Evolutionary conservation across 108 stramenopile species (phyloP), one percentile per base, ranked within the genome.

Genomic region (Fistulifera pelliculosa): DNA sequence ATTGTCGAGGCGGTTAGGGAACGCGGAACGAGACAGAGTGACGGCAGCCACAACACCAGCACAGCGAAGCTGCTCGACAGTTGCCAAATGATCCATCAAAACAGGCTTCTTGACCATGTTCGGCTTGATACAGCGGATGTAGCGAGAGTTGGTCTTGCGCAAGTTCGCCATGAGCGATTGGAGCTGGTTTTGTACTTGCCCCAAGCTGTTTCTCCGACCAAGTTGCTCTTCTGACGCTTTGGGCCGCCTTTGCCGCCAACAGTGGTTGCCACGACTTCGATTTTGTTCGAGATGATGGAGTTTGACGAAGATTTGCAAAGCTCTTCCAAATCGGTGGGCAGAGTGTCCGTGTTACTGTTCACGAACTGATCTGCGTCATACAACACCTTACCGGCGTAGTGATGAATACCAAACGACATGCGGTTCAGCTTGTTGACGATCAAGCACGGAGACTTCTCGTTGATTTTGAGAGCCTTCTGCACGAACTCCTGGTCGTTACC

Each of bases 21-120:
- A 98, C 23, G 89, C 93, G 40, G 90, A 90, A 35, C 97, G 76
- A 24, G 89, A 78, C 12, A 98, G 81, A 22, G 82, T 77, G 6
- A 88, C 83, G 11, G 95, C 95, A 57, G 94, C 95, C 38, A 96
- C 73, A 22, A 98, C 91, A 54, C 97, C 95, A 10, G 90, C 89
- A 62, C 92, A 98, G 41, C 94, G 80, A 27, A 98, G 89, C 66
- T 98, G 97, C 28, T 90, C 85, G 27, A 94, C 70, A 38, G 91
- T 82, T 56, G 85, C 74, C 40, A 77, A 52, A 16, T 74, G 85
- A 41, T 93, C 85, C 73, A 95, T 89, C 35, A 76, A 51, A 47
- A 80, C 69, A 18, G 95, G 89, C 22, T 75, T 56, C 58, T 87
- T 81, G 1, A 70, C 68, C 58, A 77, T 77, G 71, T 87, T 91